Base-by-base conservation (phyloP, 768 basidiomycete species). In the Lactifluus echinatus region DNA sequence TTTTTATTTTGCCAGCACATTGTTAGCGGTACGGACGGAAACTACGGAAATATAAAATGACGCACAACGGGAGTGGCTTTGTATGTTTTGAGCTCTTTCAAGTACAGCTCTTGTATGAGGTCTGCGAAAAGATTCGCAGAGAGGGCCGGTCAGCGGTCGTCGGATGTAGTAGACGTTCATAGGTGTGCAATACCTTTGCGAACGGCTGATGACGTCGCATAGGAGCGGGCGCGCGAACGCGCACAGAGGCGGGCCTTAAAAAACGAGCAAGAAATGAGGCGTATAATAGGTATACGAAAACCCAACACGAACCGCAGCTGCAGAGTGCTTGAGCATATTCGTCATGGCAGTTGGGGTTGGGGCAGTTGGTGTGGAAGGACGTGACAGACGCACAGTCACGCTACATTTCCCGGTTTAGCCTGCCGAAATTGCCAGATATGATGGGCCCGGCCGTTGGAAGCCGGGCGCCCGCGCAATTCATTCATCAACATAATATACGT, bases 21-120 rank as follows among this genome's bases (percentile, higher is more conserved):
- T n/a, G 15, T 26, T 48, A 47, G 39, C 31, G 42, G 36, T 43
- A 19, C 43, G 36, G 60, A 53, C 31, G 23, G 21, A 31, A 39
- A 17, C 33, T n/a, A 11, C 56, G 43, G 36, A 49, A 4, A 34
- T 2, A 57, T 26, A 19, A 11, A 24, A 29, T 4, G n/a, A 79
- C 89, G 70, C 66, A 93, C 93, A 45, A 69, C 71, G 5, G 82
- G 74, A 34, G 83, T 74, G 39, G 89, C 78, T 77, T 91, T 95
- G 82, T 94, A 98, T 4, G 80, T 71, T 74, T 89, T 94, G 66
- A 98, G 79, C 75, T 95, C 88, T 67, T 79, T 84, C 64, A 98
- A 65, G 74, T 97, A 98, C 55, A 96, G 70, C 62, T 96, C 93
- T 80, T 94, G 89, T 52, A 97, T 79, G 68, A 94, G 77, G 77